A percentile compares a stretch with the other conserved stretches of the same genome.
phyloP scores from a whole-genome alignment of 352 stramenopile genomes.

The Pythium phragmitis region DNA sequence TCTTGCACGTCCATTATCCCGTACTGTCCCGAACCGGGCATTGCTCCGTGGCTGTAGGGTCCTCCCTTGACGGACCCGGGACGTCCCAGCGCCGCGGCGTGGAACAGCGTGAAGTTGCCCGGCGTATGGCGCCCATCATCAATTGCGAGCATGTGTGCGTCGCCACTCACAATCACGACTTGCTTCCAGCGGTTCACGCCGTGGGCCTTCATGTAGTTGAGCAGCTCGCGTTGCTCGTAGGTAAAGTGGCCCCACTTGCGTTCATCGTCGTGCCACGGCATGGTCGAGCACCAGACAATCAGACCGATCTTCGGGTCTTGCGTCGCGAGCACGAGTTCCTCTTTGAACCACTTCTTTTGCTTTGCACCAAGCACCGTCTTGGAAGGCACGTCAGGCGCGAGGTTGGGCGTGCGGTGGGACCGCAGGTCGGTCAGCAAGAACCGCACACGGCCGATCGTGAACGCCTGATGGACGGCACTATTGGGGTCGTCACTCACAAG shows the following conservation, averaged over 20 bases:
- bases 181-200: conserved; percentile 66
- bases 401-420: conserved; percentile 72
- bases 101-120: conserved; percentile 75
- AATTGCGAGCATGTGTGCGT: conserved; percentile 89
- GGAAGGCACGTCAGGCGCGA: conserved; percentile 52
- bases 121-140: conserved; percentile 77
- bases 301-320: conserved; percentile 53
- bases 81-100: conserved; percentile 77
- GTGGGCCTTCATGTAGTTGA: conserved; percentile 69
- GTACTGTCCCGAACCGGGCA: conserved; percentile 79
- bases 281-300: conserved; percentile 86
- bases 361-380: conserved; percentile 83
- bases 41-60: conserved; percentile 83
- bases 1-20: conserved; percentile 80
- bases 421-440: conserved; percentile 85
- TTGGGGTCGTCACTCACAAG: conserved; percentile 32
- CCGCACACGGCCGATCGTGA: conserved; percentile 82
- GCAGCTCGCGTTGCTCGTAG: conserved; percentile 75
- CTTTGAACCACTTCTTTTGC: conserved; percentile 88
- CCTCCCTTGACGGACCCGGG: conserved; percentile 85
- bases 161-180: conserved; percentile 82
- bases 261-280: conserved; percentile 87
- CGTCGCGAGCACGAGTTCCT: conserved; percentile 63
- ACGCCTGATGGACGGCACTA: conserved; percentile 69
- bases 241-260: conserved; percentile 87